A percentile compares a stretch with the other conserved stretches of the same genome.
phyloP scores from a whole-genome alignment of 163 green algal genomes.

The Trebouxiophyceae sp. region DNA sequence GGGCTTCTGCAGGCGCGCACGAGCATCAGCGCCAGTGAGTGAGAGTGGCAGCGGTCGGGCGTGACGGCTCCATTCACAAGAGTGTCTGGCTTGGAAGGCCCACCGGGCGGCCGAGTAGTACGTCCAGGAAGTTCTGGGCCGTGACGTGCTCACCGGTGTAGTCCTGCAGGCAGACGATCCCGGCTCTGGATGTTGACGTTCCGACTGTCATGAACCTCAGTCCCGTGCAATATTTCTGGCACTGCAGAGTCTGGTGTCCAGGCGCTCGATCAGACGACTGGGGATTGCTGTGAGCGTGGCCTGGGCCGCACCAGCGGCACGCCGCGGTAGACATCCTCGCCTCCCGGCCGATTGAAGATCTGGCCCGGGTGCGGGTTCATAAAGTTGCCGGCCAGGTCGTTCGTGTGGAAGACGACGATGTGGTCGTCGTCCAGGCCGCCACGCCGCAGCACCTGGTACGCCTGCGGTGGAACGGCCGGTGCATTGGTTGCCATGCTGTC shows the following conservation, averaged over 20 bases:
- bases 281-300: background rate
- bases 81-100: too few species aligned
- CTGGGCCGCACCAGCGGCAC: slow-evolving; percentile 39
- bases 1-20: slow-evolving; percentile 2
- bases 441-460: slow-evolving; percentile 73
- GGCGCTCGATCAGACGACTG: background rate
- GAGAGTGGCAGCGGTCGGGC: too few species aligned
- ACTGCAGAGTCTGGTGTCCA: background rate
- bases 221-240: too few species aligned
- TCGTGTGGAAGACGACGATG: slow-evolving; percentile 80
- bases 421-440: slow-evolving; percentile 63
- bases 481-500: background rate
- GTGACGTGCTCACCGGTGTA: slow-evolving; percentile 77
- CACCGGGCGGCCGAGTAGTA: slow-evolving; percentile 58
- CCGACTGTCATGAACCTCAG: too few species aligned
- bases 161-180: slow-evolving; percentile 44
- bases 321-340: slow-evolving; percentile 75
- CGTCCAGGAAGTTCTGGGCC: slow-evolving; percentile 67
- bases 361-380: slow-evolving; percentile 75
- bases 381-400: slow-evolving; percentile 64
- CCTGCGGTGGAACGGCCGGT: too few species aligned
- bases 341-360: slow-evolving; percentile 62
- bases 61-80: too few species aligned
- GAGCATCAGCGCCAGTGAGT: too few species aligned
- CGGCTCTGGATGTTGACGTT: too few species aligned